Base-by-base conservation (phyloP, 805 yeast genomes). In the Wickerhamiella bombiphila region DNA sequence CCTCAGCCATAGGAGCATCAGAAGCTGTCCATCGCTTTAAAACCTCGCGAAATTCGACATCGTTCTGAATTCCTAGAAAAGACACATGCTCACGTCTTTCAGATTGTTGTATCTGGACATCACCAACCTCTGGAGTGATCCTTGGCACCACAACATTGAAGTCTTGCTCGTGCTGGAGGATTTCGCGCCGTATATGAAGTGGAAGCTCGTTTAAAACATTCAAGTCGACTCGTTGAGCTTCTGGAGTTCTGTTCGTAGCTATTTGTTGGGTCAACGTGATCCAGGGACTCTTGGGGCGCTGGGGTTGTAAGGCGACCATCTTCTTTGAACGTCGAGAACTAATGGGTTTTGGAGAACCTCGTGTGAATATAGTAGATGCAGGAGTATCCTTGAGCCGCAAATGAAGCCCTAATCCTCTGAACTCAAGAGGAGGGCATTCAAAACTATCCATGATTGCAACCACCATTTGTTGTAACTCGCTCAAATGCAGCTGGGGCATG, bases 401-500 rank as follows among this genome's bases (percentile, higher is more conserved):
- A 20, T 75, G 79, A 1, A 88, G 62, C 0, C 93, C 77, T 3
- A 88, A 58, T 0, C 96, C 96, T 35, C 96, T 60, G 7, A 86
- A 56, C 26, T 82, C 94, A 11, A 53, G 51, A 0, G 80, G 76
- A 0, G 77, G 76, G 34, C 80, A 66, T 22, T 68, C 66, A 26
- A 80, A 42, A 40, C 66, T 59, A 38, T 81, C 58, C 46, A 69
- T 70, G 14, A 80, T 54, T 9, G 22, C 70, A 60, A 46, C 73
- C 68, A 28, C 75, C 51, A 50, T 77, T 81, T 9, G 74, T 64
- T 0, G 74, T 68, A 6, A 82, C 54, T n/a, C 71, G 50, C 48
- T 64, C 46, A 38, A 72, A 76, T 48, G 70, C 63, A 1, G 85
- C 72, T 2, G 53, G 0, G 85, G 83, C 4, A 20, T 4, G 11